These are phyloP conservation scores for Millerozyma miso DNA, from an alignment of 805 yeast species.

Conservation along the genomic window DNA sequence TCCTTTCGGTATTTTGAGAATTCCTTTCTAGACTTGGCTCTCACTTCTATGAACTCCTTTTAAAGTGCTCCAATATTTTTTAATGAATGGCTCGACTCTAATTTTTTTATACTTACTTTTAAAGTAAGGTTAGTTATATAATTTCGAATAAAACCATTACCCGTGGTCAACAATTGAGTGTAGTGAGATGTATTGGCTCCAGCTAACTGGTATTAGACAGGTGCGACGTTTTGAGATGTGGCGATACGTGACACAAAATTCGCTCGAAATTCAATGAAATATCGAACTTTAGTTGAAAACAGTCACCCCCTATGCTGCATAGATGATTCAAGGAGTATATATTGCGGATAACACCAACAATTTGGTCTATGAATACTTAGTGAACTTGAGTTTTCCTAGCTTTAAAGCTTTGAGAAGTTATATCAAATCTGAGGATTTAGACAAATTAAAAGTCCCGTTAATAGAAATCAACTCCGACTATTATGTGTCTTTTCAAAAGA, in stretches of 20 bases:
- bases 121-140: not conserved
- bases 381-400: slow-evolving; percentile 26
- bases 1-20: not conserved
- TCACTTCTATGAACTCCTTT: not conserved
- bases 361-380: slow-evolving; percentile 34
- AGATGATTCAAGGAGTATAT: slow-evolving; percentile 41
- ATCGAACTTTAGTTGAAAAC: too few species aligned
- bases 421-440: slow-evolving; percentile 8
- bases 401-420: slow-evolving; percentile 23
- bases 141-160: slow-evolving; percentile 1
- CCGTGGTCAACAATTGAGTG: not conserved
- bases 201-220: too few species aligned
- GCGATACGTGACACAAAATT: not conserved
- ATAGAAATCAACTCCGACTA: slow-evolving; percentile 28
- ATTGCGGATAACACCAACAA: slow-evolving; percentile 33
- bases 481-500: slow-evolving; percentile 20
- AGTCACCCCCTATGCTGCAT: too few species aligned
- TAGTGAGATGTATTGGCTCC: not conserved
- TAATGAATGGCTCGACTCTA: slow-evolving; percentile 15
- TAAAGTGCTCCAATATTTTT: slow-evolving; percentile 13
- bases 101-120: slow-evolving; percentile 2
- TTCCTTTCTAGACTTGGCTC: not conserved
- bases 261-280: too few species aligned
- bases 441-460: slow-evolving; percentile 5
- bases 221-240: too few species aligned